Evolutionary conservation across 345 rosid species (phyloP), one percentile per base, ranked within the genome.

Genomic region (Gossypioides kirkii): DNA sequence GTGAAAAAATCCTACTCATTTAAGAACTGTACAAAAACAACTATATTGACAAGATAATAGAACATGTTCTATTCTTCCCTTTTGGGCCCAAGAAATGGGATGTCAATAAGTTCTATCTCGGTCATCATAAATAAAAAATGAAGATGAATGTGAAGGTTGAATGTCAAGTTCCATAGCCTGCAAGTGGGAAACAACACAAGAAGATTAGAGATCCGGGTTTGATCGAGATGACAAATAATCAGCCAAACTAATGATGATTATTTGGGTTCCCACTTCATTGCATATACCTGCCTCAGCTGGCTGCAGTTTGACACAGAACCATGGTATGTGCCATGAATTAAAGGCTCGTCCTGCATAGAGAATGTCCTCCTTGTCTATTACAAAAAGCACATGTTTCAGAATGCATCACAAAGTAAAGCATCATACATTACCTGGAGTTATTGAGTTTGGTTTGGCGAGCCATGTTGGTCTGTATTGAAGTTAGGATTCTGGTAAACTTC

Each of bases 81-180:
- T 2, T 78, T 73, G 2, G 74, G 74, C 45, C 68, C 61, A 23
- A 61, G 71, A 45, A 18, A 73, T 1, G 74, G 50, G 28, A 32
- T 11, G 43, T 73, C 80, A 50, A 71, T 32, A 49, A 36, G 74
- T 49, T 79, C 80, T 55, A 61, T 72, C 77, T 75, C 79, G 60
- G 49, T 77, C 68, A 72, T 79, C 79, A 73, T 58, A 82, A 42
- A 74, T 73, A 71, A 75, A 68, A 61, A 68, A 72, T 6, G 80
- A 65, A 52, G 82, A 67, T 60, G 80, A 63, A 61, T 77, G 77
- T 7, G 65, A 73, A 52, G 66, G 82, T 12, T 72, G 82, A 69
- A 64, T 17, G 23, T 79, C 79, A 45, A 73, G 74, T 60, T 79
- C 79, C 77, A 75, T 69, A 2, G 59, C 77, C 85, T 77, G 56